Evolutionary conservation across 2,329 filamentous ascomycete genomes (phyloP).

Genomic region (Beauveria medogensis): DNA sequence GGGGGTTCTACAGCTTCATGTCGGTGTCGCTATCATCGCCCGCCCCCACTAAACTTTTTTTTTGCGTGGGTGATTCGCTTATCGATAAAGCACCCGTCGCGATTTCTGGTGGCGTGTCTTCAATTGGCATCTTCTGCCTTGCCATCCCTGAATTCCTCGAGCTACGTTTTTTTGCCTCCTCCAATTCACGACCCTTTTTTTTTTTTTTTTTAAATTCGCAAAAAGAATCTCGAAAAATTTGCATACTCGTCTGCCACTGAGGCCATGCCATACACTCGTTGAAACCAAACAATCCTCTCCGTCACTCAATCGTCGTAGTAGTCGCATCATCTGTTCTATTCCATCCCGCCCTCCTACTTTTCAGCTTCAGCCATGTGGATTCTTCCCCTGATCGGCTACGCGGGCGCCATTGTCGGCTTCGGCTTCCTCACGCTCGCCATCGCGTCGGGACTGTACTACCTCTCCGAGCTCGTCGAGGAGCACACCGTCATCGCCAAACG

Average conservation of each 20-base stretch:
- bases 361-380: slow-evolving; percentile 70
- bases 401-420: slow-evolving; percentile 83
- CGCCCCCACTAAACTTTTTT: slow-evolving; percentile 7
- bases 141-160: slow-evolving; percentile 5
- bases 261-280: slow-evolving; percentile 10
- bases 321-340: not conserved
- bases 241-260: not conserved
- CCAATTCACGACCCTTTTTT: not conserved
- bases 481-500: slow-evolving; percentile 89
- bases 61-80: not conserved
- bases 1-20: not conserved
- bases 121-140: not conserved
- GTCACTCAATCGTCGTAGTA: not conserved
- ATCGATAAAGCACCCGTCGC: slow-evolving; percentile 4
- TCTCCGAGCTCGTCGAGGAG: slow-evolving; percentile 96
- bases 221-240: not conserved
- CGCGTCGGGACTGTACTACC: slow-evolving; percentile 95
- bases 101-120: slow-evolving; percentile 4
- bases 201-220: not conserved
- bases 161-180: not conserved
- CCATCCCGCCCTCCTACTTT: slow-evolving; percentile 2
- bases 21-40: not conserved
- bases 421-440: slow-evolving; percentile 91
- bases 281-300: not conserved
- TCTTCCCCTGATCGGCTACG: slow-evolving; percentile 81